phyloP scores from a whole-genome alignment of 306 rosid genomes.

The Albizia julibrissin region DNA sequence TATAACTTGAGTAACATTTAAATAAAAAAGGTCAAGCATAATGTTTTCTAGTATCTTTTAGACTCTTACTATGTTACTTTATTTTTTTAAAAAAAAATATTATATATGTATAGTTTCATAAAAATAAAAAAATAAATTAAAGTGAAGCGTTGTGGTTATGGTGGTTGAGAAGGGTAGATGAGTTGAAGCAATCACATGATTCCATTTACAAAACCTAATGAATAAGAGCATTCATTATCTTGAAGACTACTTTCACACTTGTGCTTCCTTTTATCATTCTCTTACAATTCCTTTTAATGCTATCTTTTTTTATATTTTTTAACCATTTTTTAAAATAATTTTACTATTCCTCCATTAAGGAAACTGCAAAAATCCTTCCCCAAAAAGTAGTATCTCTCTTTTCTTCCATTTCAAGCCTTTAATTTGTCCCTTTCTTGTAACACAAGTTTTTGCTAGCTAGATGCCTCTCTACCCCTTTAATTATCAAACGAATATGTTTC shows the following conservation, averaged over 20 bases:
- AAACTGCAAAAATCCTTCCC: conserved; percentile 41
- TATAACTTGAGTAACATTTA: neutral
- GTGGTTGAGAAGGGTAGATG: conserved; percentile 90
- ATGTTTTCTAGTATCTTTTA: neutral
- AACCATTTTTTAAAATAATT: neutral
- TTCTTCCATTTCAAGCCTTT: conserved; percentile 52
- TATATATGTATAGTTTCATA: neutral
- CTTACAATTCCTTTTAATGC: neutral
- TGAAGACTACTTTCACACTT: conserved; percentile 42
- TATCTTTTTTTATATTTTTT: conserved; percentile 21
- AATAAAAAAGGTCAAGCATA: neutral
- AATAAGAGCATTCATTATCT: conserved; percentile 43
- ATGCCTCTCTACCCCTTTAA: conserved; percentile 7
- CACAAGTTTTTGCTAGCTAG: conserved; percentile 38
- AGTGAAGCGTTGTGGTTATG: conserved; percentile 26
- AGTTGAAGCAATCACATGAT: conserved; percentile 68
- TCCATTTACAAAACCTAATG: conserved; percentile 46
- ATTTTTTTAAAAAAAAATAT: neutral
- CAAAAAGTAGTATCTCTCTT: conserved; percentile 51
- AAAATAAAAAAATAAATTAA: neutral
- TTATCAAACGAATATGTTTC: neutral
- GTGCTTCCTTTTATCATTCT: conserved; percentile 32
- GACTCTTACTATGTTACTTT: neutral
- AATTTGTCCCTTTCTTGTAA: conserved; percentile 52
- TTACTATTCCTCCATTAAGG: conserved; percentile 34